Evolutionary conservation across 768 basidiomycete genomes (phyloP).

Genomic region (Jaapia argillacea): DNA sequence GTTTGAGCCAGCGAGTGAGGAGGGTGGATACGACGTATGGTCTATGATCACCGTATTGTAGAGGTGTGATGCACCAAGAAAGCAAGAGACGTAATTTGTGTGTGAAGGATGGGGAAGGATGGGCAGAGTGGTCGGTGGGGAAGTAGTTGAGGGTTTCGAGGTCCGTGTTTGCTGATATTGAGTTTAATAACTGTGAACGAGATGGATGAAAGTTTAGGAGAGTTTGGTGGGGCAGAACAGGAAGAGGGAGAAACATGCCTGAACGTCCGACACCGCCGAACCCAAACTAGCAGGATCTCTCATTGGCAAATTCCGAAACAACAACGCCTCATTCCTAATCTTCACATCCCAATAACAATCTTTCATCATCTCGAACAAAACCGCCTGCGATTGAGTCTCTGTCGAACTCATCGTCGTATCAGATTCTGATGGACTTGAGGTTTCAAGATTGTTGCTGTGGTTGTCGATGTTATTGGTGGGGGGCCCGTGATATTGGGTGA

Average conservation of each 20-base stretch:
- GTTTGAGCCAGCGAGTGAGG: slow-evolving; percentile 51
- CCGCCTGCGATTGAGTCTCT: too few relatives aligned
- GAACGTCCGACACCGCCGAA: slow-evolving; percentile 48
- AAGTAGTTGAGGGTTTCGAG: slow-evolving; percentile 35
- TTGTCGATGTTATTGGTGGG: slow-evolving; percentile 35
- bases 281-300: slow-evolving; percentile 50
- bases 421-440: too few relatives aligned
- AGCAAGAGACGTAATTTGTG: slow-evolving; percentile 66
- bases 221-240: not conserved
- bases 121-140: slow-evolving; percentile 20
- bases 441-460: slow-evolving; percentile 46
- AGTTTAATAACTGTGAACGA: slow-evolving; percentile 68
- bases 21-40: slow-evolving; percentile 67
- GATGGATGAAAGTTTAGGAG: too few relatives aligned
- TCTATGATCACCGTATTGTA: slow-evolving; percentile 78
- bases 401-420: too few relatives aligned
- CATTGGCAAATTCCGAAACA: slow-evolving; percentile 58
- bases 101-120: slow-evolving; percentile 38
- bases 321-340: slow-evolving; percentile 77
- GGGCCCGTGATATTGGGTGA: slow-evolving; percentile 16
- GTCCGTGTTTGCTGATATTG: slow-evolving; percentile 57
- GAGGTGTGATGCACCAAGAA: slow-evolving; percentile 71
- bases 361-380: too few relatives aligned
- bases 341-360: too few relatives aligned
- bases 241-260: slow-evolving; percentile 17